A percentile compares a stretch with the other conserved stretches of the same genome.
These are phyloP conservation scores for Mesotaenium endlicherianum DNA, from an alignment of 139 green algal genomes.

Conservation along the genomic window DNA sequence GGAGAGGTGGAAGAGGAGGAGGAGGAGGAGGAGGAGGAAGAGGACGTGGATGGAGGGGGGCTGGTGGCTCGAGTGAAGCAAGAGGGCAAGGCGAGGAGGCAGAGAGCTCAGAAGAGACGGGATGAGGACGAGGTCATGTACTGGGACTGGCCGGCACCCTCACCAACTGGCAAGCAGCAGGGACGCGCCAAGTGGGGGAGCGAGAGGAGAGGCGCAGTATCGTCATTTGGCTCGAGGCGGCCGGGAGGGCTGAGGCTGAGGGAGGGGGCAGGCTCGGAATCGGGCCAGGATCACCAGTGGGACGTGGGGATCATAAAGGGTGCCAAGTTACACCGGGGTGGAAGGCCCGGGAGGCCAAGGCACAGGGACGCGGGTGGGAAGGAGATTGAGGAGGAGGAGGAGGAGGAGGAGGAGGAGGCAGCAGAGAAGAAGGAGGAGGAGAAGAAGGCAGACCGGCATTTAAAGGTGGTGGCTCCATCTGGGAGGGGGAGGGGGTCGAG, in stretches of 20 bases:
- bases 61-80: neutral
- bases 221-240: too few species aligned
- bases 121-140: neutral
- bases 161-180: too few species aligned
- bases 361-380: neutral
- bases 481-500: neutral
- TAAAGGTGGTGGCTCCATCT: too few species aligned
- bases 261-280: too few species aligned
- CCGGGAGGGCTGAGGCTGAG: too few species aligned
- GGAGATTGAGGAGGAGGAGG: neutral
- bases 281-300: too few species aligned
- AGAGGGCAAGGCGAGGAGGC: neutral
- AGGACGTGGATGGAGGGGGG: neutral
- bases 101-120: neutral
- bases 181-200: too few species aligned
- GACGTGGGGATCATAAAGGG: too few species aligned
- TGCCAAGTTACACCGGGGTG: too few species aligned
- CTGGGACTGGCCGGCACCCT: neutral
- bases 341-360: too few species aligned
- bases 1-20: neutral
- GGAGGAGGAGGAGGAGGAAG: neutral
- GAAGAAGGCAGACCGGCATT: neutral
- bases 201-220: too few species aligned
- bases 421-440: neutral
- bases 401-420: neutral